phyloP scores from a whole-genome alignment of 352 stramenopile genomes.

The Globisporangium paroecandrum region DNA sequence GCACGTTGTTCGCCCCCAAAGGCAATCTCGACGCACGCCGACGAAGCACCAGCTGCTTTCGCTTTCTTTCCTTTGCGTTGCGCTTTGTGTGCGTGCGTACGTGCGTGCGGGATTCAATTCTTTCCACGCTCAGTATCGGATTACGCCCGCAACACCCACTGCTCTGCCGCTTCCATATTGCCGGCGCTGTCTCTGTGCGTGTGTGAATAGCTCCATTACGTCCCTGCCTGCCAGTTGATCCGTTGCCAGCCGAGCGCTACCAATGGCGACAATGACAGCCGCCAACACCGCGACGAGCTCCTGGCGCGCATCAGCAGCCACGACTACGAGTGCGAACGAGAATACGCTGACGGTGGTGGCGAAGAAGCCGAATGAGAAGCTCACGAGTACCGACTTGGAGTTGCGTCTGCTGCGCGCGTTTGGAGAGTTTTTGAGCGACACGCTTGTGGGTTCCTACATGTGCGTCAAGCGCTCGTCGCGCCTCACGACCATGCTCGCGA shows the following conservation, averaged over 20 bases:
- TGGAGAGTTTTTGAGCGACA: conserved; percentile 31
- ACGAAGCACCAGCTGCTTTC: conserved; percentile 10
- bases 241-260: too few relatives aligned
- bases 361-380: not conserved
- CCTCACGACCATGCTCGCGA: conserved; percentile 39
- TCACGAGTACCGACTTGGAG: conserved; percentile 36
- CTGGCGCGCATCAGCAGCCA: not conserved
- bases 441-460: conserved; percentile 39
- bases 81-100: not conserved
- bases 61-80: not conserved
- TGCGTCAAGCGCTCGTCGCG: conserved; percentile 50
- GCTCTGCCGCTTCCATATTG: not conserved
- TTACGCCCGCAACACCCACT: not conserved
- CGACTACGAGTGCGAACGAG: not conserved
- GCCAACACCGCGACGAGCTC: not conserved
- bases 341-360: not conserved
- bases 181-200: too few relatives aligned
- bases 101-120: not conserved
- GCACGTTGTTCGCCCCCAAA: not conserved
- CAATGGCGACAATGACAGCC: not conserved
- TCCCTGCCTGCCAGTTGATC: not conserved
- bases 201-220: not conserved
- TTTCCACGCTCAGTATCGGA: conserved; percentile 1
- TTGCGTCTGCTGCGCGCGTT: conserved; percentile 58
- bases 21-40: conserved; percentile 7